Conservation (phyloP, 1,284 basidiomycete species). For the Malassezia arunalokei region DNA sequence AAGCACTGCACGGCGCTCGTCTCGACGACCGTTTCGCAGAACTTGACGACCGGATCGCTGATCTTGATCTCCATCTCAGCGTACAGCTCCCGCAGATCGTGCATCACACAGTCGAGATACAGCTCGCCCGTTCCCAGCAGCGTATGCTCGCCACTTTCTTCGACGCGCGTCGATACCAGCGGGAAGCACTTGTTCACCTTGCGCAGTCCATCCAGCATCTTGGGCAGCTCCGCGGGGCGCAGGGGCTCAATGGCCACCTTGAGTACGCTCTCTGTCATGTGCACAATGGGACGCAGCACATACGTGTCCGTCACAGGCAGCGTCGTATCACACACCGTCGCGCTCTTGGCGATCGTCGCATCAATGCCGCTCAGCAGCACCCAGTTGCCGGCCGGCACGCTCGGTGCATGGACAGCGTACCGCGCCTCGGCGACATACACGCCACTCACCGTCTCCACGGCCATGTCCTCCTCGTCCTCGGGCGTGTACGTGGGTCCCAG, state of each 20-base stretch:
- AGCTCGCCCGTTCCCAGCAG: slow-evolving; percentile 92
- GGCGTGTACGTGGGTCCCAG: slow-evolving; percentile 91
- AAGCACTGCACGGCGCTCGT: slow-evolving; percentile 96
- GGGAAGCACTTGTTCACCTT: slow-evolving; percentile 98
- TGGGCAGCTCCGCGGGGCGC: slow-evolving; percentile 88
- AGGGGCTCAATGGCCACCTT: slow-evolving; percentile 98
- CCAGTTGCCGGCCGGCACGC: slow-evolving; percentile 80
- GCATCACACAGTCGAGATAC: slow-evolving; percentile 91
- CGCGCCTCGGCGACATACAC: slow-evolving; percentile 82
- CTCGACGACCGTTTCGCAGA: slow-evolving; percentile 96
- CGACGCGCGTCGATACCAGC: slow-evolving; percentile 82
- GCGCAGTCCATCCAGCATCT: slow-evolving; percentile 91
- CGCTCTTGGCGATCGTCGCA: slow-evolving; percentile 84
- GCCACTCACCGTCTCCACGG: slow-evolving; percentile 68
- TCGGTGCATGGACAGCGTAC: slow-evolving; percentile 79
- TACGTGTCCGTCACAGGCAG: slow-evolving; percentile 60
- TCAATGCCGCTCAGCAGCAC: slow-evolving; percentile 86
- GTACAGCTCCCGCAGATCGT: slow-evolving; percentile 82
- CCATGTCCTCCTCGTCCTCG: slow-evolving; percentile 98
- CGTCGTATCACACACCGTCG: slow-evolving; percentile 55
- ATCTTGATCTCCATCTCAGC: slow-evolving; percentile 99
- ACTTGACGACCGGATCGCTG: slow-evolving; percentile 94
- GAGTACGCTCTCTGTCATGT: slow-evolving; percentile 92
- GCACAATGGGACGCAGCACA: slow-evolving; percentile 88
- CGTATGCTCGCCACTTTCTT: slow-evolving; percentile 96